Conservation (phyloP, 257 asterid species). For the Cinchona pubescens region DNA sequence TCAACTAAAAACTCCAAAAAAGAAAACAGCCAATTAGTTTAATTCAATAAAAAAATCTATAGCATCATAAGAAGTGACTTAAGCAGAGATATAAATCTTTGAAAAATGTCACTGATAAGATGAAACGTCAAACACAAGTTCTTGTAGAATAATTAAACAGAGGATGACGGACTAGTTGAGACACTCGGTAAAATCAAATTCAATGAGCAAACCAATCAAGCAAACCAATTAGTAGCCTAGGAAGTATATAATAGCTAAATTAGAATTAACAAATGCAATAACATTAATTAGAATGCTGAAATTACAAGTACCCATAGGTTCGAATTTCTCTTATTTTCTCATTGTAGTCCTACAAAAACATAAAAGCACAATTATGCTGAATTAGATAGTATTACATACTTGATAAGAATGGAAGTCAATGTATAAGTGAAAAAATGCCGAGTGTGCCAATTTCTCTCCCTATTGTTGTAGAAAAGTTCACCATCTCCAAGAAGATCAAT, state of each 20-base stretch:
- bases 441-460: constrained; percentile 25
- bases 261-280: not conserved
- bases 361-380: constrained; percentile 9
- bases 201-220: too few relatives aligned
- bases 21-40: too few relatives aligned
- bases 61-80: too few relatives aligned
- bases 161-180: too few relatives aligned
- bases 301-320: constrained; percentile 37
- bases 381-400: not conserved
- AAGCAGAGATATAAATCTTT: too few relatives aligned
- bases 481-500: constrained; percentile 36
- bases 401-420: too few relatives aligned
- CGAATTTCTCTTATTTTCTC: constrained; percentile 25
- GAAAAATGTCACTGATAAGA: too few relatives aligned
- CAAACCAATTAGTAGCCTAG: not conserved
- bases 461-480: constrained; percentile 28
- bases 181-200: too few relatives aligned
- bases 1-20: too few relatives aligned
- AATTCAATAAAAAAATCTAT: too few relatives aligned
- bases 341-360: constrained; percentile 41
- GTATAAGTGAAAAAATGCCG: constrained; percentile 36
- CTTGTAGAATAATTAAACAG: too few relatives aligned
- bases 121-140: too few relatives aligned
- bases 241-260: not conserved
- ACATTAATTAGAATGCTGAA: not conserved